Conservation (phyloP, 73 alveolate genomes). For the Tetrahymena malaccensis region DNA sequence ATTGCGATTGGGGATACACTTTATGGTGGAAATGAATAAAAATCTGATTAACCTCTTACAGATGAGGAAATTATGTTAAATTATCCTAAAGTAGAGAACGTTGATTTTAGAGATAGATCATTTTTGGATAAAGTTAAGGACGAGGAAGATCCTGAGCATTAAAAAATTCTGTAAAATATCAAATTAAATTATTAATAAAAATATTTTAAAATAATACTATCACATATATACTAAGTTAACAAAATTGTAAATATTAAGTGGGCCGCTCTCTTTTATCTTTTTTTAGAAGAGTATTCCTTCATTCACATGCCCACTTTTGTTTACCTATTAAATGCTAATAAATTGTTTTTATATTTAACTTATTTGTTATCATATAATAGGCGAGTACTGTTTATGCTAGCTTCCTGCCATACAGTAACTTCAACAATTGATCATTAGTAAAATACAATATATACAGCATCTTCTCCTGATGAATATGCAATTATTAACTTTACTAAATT, state of each 20-base stretch:
- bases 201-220: no score
- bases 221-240: no score
- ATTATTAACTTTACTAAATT: conserved; percentile 80
- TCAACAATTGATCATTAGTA: conserved; percentile 53
- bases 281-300: no score
- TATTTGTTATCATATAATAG: neutral
- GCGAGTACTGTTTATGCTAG: conserved; percentile 7
- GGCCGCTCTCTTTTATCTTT: no score
- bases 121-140: conserved; percentile 51
- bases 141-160: conserved; percentile 28
- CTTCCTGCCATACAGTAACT: conserved; percentile 83
- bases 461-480: conserved; percentile 97
- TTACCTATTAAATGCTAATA: no score
- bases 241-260: no score
- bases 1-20: conserved; percentile 62
- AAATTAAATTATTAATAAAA: neutral
- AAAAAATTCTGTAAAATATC: conserved; percentile 45
- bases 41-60: neutral
- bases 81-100: conserved; percentile 53
- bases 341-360: no score
- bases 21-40: conserved; percentile 56
- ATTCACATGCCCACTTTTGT: no score
- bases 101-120: conserved; percentile 57
- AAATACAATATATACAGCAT: conserved; percentile 41
- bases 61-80: conserved; percentile 14